Evolutionary conservation across 2,329 filamentous ascomycete species (phyloP).

Genomic region (Venturia oleaginea): DNA sequence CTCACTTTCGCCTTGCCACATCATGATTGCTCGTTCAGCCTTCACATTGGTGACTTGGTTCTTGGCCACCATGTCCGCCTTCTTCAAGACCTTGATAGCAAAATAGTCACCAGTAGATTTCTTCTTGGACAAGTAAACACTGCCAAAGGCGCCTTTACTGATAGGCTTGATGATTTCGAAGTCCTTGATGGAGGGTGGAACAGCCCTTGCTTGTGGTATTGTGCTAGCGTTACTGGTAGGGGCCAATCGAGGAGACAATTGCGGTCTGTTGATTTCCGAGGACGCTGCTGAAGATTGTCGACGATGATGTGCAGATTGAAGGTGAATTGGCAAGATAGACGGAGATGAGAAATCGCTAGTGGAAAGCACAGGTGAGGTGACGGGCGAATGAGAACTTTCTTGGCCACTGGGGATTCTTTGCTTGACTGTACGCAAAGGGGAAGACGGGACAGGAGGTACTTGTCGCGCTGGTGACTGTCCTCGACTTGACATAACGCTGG

Average conservation of each 20-base stretch:
- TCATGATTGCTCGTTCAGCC: constrained; percentile 98
- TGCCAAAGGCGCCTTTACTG: constrained; percentile 96
- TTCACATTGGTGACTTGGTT: constrained; percentile 99
- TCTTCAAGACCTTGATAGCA: constrained; percentile 96
- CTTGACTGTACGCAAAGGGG: constrained; percentile 77
- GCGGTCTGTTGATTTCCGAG: constrained; percentile 56
- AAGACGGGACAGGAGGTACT: constrained; percentile 56
- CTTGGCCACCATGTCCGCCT: constrained; percentile 99
- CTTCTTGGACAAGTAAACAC: constrained; percentile 96
- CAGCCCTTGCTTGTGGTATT: constrained; percentile 76
- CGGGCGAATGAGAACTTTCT: constrained; percentile 69
- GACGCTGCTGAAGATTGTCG: constrained; percentile 86
- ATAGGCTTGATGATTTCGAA: constrained; percentile 99
- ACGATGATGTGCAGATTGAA: constrained; percentile 60
- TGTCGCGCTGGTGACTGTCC: constrained; percentile 80
- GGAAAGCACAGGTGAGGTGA: constrained; percentile 79
- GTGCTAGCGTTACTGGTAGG: constrained; percentile 64
- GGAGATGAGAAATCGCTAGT: constrained; percentile 75
- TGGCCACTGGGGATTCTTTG: constrained; percentile 56
- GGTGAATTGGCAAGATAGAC: constrained; percentile 43
- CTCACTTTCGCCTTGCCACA: constrained; percentile 99
- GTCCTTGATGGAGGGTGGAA: constrained; percentile 94
- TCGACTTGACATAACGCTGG: constrained; percentile 67
- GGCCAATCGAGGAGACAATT: constrained; percentile 72
- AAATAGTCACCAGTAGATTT: constrained; percentile 98